Conservation (phyloP, 1,284 basidiomycete species). For the Papiliotrema terrestris region DNA sequence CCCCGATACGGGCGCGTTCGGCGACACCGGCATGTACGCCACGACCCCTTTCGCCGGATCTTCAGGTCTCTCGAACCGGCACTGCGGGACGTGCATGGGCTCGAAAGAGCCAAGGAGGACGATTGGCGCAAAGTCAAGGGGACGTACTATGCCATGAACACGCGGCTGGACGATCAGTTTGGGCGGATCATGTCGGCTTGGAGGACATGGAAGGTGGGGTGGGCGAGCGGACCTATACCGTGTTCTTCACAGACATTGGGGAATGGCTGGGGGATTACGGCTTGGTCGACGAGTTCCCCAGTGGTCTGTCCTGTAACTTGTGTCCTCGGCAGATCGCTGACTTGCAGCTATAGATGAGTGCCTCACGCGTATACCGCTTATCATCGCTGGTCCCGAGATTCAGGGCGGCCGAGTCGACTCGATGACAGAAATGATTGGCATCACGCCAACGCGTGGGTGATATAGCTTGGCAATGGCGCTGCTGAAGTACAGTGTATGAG, state of each 20-base stretch:
- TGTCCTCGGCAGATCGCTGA: no score
- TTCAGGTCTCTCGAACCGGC: not conserved
- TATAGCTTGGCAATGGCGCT: not conserved
- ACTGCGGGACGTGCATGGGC: constrained; percentile 4
- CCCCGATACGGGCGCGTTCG: not conserved
- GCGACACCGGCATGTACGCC: not conserved
- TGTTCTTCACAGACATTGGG: constrained; percentile 11
- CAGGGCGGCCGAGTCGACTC: not conserved
- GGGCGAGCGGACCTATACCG: constrained; percentile 9
- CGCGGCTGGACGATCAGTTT: constrained; percentile 8
- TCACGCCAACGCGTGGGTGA: constrained; percentile 3
- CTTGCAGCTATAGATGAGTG: no score
- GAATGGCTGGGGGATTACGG: constrained; percentile 7
- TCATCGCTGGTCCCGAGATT: not conserved
- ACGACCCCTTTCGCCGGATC: not conserved
- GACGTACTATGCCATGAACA: constrained; percentile 10
- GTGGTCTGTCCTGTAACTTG: not conserved
- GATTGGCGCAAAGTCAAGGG: constrained; percentile 9
- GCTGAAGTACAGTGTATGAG: not conserved
- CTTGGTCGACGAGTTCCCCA: constrained; percentile 9
- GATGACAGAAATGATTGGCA: constrained; percentile 8
- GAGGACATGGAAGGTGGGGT: not conserved
- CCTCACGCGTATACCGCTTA: no score
- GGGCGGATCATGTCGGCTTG: not conserved
- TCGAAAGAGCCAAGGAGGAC: constrained; percentile 9